Conservation (phyloP, 805 yeast genomes). For the Ogataea sp. region DNA sequence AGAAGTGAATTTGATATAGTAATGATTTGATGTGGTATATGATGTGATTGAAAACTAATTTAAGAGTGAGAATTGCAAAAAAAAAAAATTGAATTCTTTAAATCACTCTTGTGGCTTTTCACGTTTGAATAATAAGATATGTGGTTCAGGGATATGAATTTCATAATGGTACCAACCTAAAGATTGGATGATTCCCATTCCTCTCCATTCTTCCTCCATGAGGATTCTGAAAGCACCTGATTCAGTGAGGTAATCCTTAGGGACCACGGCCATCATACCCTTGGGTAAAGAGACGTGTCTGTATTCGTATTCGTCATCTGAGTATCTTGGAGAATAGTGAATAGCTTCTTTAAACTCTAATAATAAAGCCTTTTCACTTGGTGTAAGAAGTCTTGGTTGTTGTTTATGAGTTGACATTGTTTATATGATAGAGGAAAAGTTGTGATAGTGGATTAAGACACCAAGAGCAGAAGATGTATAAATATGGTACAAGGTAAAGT, state of each 20-base stretch:
- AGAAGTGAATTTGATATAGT: no score
- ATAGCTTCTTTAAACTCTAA: slow-evolving; percentile 81
- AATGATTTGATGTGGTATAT: no score
- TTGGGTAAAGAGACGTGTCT: slow-evolving; percentile 91
- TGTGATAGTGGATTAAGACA: no score
- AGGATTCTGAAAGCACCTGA: slow-evolving; percentile 80
- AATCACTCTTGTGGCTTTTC: slow-evolving; percentile 17
- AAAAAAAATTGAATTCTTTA: no score
- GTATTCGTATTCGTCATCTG: slow-evolving; percentile 79
- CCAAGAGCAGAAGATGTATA: no score
- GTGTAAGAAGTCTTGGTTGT: slow-evolving; percentile 59
- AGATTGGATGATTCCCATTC: slow-evolving; percentile 85
- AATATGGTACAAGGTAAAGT: no score
- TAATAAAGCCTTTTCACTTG: slow-evolving; percentile 67
- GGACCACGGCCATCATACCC: slow-evolving; percentile 81
- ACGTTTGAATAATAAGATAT: slow-evolving; percentile 70
- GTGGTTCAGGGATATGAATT: slow-evolving; percentile 90
- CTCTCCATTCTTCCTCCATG: slow-evolving; percentile 91
- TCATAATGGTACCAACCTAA: slow-evolving; percentile 92
- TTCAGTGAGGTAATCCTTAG: slow-evolving; percentile 81
- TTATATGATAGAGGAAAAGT: no score
- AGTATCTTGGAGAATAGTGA: slow-evolving; percentile 80
- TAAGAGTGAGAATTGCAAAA: no score
- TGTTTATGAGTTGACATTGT: background rate
- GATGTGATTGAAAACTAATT: no score